phyloP scores from a whole-genome alignment of 768 basidiomycete species.

The Clavulina sp. region DNA sequence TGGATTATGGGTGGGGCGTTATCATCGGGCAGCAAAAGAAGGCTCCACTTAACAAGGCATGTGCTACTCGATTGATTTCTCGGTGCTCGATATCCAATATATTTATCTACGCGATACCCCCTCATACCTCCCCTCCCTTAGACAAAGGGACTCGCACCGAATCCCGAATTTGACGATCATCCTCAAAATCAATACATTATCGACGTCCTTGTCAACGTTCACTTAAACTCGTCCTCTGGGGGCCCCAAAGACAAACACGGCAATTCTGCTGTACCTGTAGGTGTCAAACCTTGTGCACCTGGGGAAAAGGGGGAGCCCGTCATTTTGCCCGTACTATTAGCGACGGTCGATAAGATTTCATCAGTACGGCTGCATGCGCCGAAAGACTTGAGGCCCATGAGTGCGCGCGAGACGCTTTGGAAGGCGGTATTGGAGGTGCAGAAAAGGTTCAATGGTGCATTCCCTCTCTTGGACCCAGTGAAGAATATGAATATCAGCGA shows the following conservation, averaged over 20 bases:
- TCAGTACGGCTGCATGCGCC: slow-evolving; percentile 75
- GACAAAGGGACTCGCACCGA: slow-evolving; percentile 15
- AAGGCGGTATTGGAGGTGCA: slow-evolving; percentile 88
- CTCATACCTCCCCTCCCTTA: neutral
- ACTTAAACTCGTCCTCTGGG: slow-evolving; percentile 39
- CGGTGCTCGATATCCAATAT: neutral
- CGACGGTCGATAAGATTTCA: slow-evolving; percentile 73
- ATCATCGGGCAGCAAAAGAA: slow-evolving; percentile 87
- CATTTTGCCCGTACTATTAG: slow-evolving; percentile 74
- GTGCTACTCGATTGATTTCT: too few relatives aligned
- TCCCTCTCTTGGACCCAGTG: slow-evolving; percentile 76
- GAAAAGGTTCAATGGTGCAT: slow-evolving; percentile 72
- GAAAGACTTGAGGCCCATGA: slow-evolving; percentile 68
- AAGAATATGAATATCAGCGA: slow-evolving; percentile 94
- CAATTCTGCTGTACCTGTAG: slow-evolving; percentile 38
- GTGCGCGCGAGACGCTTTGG: slow-evolving; percentile 67
- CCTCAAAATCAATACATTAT: slow-evolving; percentile 86
- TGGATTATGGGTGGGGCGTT: slow-evolving; percentile 94
- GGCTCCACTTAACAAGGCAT: slow-evolving; percentile 44
- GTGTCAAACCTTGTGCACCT: slow-evolving; percentile 55
- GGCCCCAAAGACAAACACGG: slow-evolving; percentile 37
- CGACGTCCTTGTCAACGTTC: slow-evolving; percentile 77
- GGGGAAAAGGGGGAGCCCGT: slow-evolving; percentile 66
- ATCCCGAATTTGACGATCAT: slow-evolving; percentile 37
- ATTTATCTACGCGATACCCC: neutral